These are phyloP conservation scores for Penicillium turbatum DNA, from an alignment of 495 filamentous ascomycete genomes.

Conservation along the genomic window DNA sequence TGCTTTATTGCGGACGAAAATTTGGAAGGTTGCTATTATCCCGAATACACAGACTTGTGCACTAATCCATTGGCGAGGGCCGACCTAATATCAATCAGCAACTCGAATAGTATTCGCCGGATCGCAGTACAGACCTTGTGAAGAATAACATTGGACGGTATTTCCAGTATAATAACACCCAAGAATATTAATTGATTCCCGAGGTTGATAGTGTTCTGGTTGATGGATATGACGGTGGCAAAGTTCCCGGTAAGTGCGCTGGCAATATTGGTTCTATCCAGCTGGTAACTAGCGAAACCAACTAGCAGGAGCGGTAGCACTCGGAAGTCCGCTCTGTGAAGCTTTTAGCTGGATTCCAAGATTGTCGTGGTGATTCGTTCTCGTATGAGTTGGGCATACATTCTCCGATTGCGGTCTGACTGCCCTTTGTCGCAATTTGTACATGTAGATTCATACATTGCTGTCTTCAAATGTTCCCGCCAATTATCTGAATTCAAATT, in stretches of 20 bases:
- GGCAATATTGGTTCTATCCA: constrained; percentile 48
- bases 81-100: constrained; percentile 29
- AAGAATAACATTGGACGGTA: constrained; percentile 44
- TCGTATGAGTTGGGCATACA: not conserved
- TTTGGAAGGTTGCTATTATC: constrained; percentile 47
- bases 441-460: not conserved
- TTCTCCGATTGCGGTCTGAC: not conserved
- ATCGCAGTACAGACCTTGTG: no score
- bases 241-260: constrained; percentile 44
- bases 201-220: constrained; percentile 51
- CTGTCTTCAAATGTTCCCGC: no score
- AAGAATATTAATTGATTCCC: constrained; percentile 51
- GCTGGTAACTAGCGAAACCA: constrained; percentile 47
- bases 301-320: constrained; percentile 45
- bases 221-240: constrained; percentile 39
- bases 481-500: not conserved
- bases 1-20: constrained; percentile 43
- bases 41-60: constrained; percentile 51
- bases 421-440: not conserved
- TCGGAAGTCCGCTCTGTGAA: not conserved
- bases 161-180: constrained; percentile 51
- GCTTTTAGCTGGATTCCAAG: not conserved
- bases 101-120: no score
- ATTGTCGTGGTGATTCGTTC: not conserved
- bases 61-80: constrained; percentile 48